A percentile compares a stretch with the other conserved stretches of the same genome.
Conservation (phyloP, 306 rosid genomes). For the Argentina anserina region DNA sequence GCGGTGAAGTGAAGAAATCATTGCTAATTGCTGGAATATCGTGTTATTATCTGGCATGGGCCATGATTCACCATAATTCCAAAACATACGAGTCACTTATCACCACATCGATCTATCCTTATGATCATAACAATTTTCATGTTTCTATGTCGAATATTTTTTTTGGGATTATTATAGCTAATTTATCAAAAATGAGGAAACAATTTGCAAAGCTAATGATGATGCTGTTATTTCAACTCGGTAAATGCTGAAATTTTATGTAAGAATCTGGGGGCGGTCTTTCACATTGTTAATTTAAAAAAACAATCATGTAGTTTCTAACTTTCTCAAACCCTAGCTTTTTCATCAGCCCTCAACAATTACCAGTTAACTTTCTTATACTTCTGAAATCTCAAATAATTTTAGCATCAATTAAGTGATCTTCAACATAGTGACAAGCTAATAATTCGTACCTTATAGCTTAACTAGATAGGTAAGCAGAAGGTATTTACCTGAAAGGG, state of each 20-base stretch:
- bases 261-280: not conserved
- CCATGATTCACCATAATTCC: constrained; percentile 49
- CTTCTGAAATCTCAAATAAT: not conserved
- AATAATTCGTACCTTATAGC: not conserved
- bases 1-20: constrained; percentile 26
- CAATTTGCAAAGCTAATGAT: too few relatives aligned
- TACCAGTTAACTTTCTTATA: too few relatives aligned
- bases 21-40: constrained; percentile 41
- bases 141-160: not conserved
- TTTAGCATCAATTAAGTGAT: too few relatives aligned
- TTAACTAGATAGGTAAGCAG: not conserved
- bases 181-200: too few relatives aligned
- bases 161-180: not conserved
- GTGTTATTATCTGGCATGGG: constrained; percentile 65
- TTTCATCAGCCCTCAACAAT: too few relatives aligned
- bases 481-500: not conserved
- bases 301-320: too few relatives aligned
- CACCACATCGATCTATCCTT: constrained; percentile 48
- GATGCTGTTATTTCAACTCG: too few relatives aligned
- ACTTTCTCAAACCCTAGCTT: not conserved
- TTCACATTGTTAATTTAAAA: not conserved
- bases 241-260: too few relatives aligned
- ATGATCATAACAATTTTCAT: constrained; percentile 28
- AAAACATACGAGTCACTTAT: constrained; percentile 52
- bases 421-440: not conserved